Evolutionary conservation across 345 rosid genomes (phyloP).

Genomic region (Balakata baccata): DNA sequence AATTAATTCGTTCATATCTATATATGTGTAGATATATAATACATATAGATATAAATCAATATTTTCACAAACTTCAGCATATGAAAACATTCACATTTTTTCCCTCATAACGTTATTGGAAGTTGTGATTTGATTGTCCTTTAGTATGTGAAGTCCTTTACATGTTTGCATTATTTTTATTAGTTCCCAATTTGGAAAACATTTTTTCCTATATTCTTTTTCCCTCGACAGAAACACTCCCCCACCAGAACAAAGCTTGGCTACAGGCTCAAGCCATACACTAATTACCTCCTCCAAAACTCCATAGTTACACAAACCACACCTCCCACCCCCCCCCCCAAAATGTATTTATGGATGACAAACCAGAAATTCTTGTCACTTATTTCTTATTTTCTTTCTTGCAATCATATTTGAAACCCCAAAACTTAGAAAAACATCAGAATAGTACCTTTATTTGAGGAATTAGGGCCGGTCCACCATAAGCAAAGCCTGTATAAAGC

Average conservation of each 20-base stretch:
- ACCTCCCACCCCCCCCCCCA: no score
- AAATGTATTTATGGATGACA: background rate
- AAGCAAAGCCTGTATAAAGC: conserved; percentile 89
- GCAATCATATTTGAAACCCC: background rate
- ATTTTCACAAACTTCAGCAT: no score
- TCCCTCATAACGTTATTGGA: no score
- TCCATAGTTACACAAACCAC: background rate
- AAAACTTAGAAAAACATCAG: background rate
- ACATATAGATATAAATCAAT: no score
- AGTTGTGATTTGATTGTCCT: no score
- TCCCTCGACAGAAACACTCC: background rate
- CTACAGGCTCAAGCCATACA: background rate
- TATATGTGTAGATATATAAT: no score
- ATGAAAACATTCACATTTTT: no score
- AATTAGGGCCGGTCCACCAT: conserved; percentile 95
- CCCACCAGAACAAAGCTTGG: background rate
- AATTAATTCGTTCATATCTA: no score
- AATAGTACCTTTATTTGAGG: conserved; percentile 75
- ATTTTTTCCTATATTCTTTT: background rate
- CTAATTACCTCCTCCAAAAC: background rate
- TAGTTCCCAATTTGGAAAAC: background rate
- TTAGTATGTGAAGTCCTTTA: no score
- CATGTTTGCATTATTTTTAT: background rate
- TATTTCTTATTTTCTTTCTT: background rate
- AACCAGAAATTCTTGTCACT: background rate